phyloP scores from a whole-genome alignment of 2,329 filamentous ascomycete genomes.

The Alternaria gaisen region DNA sequence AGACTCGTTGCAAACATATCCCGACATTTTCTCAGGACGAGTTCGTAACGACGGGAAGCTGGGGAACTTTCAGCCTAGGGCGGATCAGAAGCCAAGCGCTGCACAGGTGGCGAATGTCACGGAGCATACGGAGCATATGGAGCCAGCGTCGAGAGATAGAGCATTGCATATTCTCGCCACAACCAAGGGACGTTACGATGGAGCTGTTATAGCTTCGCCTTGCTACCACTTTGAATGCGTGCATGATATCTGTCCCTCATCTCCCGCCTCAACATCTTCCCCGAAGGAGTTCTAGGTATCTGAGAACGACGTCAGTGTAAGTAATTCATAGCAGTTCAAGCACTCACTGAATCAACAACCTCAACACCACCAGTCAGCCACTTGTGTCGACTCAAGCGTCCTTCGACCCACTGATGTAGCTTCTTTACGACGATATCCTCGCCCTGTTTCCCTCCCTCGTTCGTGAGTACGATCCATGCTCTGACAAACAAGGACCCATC shows the following conservation, averaged over 20 bases:
- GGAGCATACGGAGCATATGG: neutral
- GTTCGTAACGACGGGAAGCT: too few relatives aligned
- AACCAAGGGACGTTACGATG: neutral
- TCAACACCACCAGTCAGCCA: conserved; percentile 45
- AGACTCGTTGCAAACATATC: neutral
- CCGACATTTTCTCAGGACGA: too few relatives aligned
- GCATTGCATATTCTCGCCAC: neutral
- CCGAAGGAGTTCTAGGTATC: conserved; percentile 41
- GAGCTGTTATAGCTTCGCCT: conserved; percentile 25
- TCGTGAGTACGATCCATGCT: conserved; percentile 41
- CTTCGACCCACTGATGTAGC: conserved; percentile 34
- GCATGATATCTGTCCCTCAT: conserved; percentile 42
- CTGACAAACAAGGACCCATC: conserved; percentile 43
- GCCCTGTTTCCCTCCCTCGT: conserved; percentile 22
- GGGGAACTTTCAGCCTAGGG: too few relatives aligned
- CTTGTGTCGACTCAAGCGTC: conserved; percentile 39
- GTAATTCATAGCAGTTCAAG: neutral
- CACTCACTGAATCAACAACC: conserved; percentile 38
- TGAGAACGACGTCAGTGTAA: conserved; percentile 8
- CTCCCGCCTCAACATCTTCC: conserved; percentile 43
- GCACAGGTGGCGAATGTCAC: neutral
- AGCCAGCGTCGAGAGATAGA: neutral
- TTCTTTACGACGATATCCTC: conserved; percentile 28
- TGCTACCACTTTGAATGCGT: conserved; percentile 26
- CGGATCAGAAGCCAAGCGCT: too few relatives aligned